A percentile compares a stretch with the other conserved stretches of the same genome.
Evolutionary conservation across 2,329 filamentous ascomycete genomes (phyloP).

Genomic region (Arthroderma sp.): DNA sequence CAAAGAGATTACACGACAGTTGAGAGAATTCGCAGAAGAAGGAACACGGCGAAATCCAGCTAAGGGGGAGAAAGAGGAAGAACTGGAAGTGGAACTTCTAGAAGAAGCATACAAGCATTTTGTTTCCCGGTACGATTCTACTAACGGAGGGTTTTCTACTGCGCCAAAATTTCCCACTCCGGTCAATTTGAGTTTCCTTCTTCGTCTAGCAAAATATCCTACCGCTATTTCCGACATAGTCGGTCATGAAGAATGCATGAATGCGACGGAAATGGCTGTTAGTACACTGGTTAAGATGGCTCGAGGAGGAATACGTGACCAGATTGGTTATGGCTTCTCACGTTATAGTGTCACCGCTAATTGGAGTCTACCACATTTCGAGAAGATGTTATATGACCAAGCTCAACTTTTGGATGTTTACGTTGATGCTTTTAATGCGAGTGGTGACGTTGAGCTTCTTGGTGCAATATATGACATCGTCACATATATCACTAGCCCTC

Average conservation of each 20-base stretch:
- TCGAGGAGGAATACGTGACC: slow-evolving; percentile 57
- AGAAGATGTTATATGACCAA: slow-evolving; percentile 94
- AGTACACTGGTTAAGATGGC: slow-evolving; percentile 69
- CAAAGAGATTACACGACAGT: slow-evolving; percentile 63
- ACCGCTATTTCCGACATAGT: slow-evolving; percentile 69
- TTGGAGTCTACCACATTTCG: slow-evolving; percentile 91
- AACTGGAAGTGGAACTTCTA: slow-evolving; percentile 75
- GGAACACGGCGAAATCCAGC: slow-evolving; percentile 46
- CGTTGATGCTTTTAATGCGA: slow-evolving; percentile 68
- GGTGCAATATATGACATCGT: slow-evolving; percentile 69
- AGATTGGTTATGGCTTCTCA: slow-evolving; percentile 64
- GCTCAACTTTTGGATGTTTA: slow-evolving; percentile 72
- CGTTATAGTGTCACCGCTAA: slow-evolving; percentile 82
- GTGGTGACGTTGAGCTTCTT: slow-evolving; percentile 56
- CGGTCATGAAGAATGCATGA: slow-evolving; percentile 62
- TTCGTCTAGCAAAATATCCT: slow-evolving; percentile 61
- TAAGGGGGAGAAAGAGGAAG: slow-evolving; percentile 44
- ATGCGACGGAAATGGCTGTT: slow-evolving; percentile 65
- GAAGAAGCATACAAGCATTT: slow-evolving; percentile 83
- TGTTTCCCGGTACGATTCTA: slow-evolving; percentile 61
- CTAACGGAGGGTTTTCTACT: slow-evolving; percentile 64
- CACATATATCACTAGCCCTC: slow-evolving; percentile 65
- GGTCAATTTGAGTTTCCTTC: slow-evolving; percentile 67
- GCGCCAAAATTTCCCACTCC: slow-evolving; percentile 87
- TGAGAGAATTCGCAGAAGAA: slow-evolving; percentile 79